Conservation (phyloP, 352 stramenopile species). For the Pythium brassicae region DNA sequence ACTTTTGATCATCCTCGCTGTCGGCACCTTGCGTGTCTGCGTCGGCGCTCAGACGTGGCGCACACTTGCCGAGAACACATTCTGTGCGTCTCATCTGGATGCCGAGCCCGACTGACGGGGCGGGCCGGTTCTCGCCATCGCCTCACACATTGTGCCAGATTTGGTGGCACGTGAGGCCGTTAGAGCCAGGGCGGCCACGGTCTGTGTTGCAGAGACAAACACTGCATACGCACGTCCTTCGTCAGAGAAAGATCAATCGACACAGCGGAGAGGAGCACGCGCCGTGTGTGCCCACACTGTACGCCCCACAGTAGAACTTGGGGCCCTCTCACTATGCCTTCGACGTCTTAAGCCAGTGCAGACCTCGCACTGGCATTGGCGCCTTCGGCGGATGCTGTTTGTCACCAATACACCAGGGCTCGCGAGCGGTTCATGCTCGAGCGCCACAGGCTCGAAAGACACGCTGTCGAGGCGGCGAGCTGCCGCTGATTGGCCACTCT, state of each 20-base stretch:
- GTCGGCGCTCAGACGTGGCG: not conserved
- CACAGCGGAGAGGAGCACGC: too few species aligned
- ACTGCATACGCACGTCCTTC: not conserved
- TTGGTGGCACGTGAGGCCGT: not conserved
- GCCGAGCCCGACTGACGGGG: not conserved
- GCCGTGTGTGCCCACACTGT: not conserved
- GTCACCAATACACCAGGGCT: too few species aligned
- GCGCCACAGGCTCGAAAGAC: too few species aligned
- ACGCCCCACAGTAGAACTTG: not conserved
- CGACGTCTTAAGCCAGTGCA: too few species aligned
- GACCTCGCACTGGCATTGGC: too few species aligned
- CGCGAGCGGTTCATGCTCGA: too few species aligned
- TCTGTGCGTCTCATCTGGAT: not conserved
- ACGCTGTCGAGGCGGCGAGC: too few species aligned
- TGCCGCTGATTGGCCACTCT: not conserved
- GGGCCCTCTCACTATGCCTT: too few species aligned
- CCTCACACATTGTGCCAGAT: not conserved
- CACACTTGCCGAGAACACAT: not conserved
- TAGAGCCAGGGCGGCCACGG: not conserved
- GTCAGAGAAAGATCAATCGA: too few species aligned
- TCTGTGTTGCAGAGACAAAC: not conserved
- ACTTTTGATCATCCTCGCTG: too few species aligned
- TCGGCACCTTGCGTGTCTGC: too few species aligned
- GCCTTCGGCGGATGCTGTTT: too few species aligned
- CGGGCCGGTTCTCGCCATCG: not conserved